Evolutionary conservation across 2,329 filamentous ascomycete genomes (phyloP).

Genomic region (Dothideomycetes sp.): DNA sequence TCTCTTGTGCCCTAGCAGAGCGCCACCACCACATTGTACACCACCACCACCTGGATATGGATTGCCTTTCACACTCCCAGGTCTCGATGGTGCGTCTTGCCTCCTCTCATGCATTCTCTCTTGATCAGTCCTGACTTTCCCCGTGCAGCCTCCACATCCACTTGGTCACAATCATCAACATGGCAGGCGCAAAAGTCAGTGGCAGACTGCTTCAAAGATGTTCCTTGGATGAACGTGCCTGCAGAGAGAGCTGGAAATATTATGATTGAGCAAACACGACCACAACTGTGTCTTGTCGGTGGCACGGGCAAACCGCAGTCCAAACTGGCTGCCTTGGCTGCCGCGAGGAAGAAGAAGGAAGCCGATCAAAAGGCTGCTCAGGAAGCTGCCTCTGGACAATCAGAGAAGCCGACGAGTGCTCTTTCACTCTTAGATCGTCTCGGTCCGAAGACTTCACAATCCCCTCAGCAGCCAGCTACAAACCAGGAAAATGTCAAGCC

Average conservation of each 20-base stretch:
- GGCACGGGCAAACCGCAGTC: constrained; percentile 75
- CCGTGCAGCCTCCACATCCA: no score
- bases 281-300: constrained; percentile 61
- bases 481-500: constrained; percentile 2
- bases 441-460: constrained; percentile 21
- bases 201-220: constrained; percentile 66
- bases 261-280: constrained; percentile 49
- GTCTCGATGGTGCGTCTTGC: neutral
- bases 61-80: neutral
- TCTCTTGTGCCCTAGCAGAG: constrained; percentile 7
- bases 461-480: constrained; percentile 6
- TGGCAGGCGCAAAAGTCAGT: no score
- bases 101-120: neutral
- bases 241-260: constrained; percentile 52
- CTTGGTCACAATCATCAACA: no score
- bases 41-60: neutral
- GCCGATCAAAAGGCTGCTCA: constrained; percentile 45
- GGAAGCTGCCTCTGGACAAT: constrained; percentile 10
- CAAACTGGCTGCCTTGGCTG: constrained; percentile 83
- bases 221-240: constrained; percentile 75
- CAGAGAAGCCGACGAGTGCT: constrained; percentile 20
- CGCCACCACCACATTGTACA: constrained; percentile 6
- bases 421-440: constrained; percentile 38
- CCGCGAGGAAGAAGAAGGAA: constrained; percentile 74
- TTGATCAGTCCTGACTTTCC: no score